phyloP scores from a whole-genome alignment of 768 basidiomycete species.

The Chalciporus pseudorubinellus region DNA sequence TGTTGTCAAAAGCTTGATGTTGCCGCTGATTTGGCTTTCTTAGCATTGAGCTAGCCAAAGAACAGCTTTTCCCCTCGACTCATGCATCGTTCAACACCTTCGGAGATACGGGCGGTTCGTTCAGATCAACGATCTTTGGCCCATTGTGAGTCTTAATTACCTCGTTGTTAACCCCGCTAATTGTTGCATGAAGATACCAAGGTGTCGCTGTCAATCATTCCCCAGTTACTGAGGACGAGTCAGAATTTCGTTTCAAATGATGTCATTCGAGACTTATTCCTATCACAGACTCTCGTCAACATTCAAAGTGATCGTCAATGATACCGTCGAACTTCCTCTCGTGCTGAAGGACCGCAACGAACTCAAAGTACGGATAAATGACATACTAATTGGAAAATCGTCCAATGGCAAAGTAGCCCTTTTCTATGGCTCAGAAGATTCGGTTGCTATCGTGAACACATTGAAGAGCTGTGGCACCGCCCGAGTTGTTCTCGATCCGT shows the following conservation, averaged over 20 bases:
- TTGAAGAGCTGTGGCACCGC: conserved; percentile 53
- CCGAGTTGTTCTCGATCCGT: conserved; percentile 38
- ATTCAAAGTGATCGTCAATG: conserved; percentile 51
- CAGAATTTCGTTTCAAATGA: conserved; percentile 3
- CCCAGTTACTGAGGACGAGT: conserved; percentile 16
- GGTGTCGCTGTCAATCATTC: conserved; percentile 10
- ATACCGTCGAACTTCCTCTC: conserved; percentile 50
- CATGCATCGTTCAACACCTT: conserved; percentile 22
- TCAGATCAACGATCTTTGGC: conserved; percentile 62
- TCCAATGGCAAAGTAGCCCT: conserved; percentile 51
- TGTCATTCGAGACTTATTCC: conserved; percentile 4
- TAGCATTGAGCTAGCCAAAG: conserved; percentile 44
- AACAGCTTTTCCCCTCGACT: conserved; percentile 46
- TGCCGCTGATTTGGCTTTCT: conserved; percentile 3
- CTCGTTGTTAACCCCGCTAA: background rate
- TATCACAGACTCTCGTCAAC: conserved; percentile 24
- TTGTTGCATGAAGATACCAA: conserved; percentile 21
- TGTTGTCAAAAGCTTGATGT: background rate
- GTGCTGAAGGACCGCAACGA: conserved; percentile 41
- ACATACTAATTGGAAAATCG: conserved; percentile 36
- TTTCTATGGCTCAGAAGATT: conserved; percentile 53
- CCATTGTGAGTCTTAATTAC: conserved; percentile 47
- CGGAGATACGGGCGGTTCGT: conserved; percentile 35
- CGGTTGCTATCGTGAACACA: conserved; percentile 50
- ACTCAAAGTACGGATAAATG: conserved; percentile 34